Evolutionary conservation across 495 filamentous ascomycete genomes (phyloP), one percentile per base, ranked within the genome.

Genomic region (Trichoderma asperelloides): DNA sequence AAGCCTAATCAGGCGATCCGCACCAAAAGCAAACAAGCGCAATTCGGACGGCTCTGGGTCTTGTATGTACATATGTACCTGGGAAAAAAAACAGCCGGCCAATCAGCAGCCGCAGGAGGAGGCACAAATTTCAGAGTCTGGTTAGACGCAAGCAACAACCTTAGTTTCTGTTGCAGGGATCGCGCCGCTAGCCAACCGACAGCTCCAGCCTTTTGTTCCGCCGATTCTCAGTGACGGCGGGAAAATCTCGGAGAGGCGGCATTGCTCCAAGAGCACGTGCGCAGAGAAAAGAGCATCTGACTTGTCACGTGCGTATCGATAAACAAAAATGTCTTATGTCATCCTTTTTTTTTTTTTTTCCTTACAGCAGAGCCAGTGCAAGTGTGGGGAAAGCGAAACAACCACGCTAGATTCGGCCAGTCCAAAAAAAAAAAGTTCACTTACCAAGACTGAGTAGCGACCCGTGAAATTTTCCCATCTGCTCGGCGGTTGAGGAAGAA

Each of bases 401-500:
- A 47, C 25, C 49, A 55, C 49, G 49, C 49, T 55, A 55, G 55
- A 30, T 25, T 60, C 23, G 55, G 55, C 55, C 55, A 60, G 55
- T 64, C 62, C 30, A 39, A 64, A 43, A 64, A 64, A 64, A 64
- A 64, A 64, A 64, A 64, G 23, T 30, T 30, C 21, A 41, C 1
- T 11, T 15, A 25, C 11, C 2, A 27, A 41, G 40, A 15, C n/a
- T 60, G 49, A 21, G 15, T 25, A 60, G 15, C 33, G 16, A n/a
- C 18, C 33, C 30, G 33, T 64, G 62, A 64, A 64, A 64, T 64
- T 64, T 64, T 64, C 62, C 60, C 62, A 64, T 43, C 62, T 28
- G 23, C 55, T 60, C 23, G 49, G 49, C 25, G 49, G 25, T 8
- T 25, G 8, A 12, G 25, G 21, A 13, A 28, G 21, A 23, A 25